These are phyloP conservation scores for Stylonectria norvegica DNA, from an alignment of 2,329 filamentous ascomycete genomes.

Conservation along the genomic window DNA sequence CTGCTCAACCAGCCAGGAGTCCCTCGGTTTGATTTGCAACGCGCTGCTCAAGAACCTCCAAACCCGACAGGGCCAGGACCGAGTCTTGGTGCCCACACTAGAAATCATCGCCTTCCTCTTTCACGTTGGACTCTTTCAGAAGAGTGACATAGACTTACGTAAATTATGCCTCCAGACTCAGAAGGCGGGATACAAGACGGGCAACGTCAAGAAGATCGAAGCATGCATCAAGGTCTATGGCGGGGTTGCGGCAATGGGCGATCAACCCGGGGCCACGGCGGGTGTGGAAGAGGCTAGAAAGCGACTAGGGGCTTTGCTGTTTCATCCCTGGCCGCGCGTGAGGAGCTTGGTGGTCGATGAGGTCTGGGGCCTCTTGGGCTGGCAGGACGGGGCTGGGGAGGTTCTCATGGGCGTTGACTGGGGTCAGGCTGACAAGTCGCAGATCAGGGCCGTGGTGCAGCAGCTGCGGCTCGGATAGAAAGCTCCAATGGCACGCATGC, in stretches of 20 bases:
- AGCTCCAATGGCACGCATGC: neutral
- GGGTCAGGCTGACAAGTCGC: slow-evolving; percentile 49
- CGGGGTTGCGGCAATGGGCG: slow-evolving; percentile 51
- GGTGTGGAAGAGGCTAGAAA: slow-evolving; percentile 54
- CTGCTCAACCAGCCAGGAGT: slow-evolving; percentile 40
- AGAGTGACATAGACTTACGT: slow-evolving; percentile 43
- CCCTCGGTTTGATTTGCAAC: slow-evolving; percentile 44
- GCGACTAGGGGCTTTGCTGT: slow-evolving; percentile 69
- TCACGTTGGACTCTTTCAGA: slow-evolving; percentile 53
- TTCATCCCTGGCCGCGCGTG: slow-evolving; percentile 80
- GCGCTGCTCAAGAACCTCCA: slow-evolving; percentile 55
- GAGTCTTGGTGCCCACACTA: slow-evolving; percentile 70
- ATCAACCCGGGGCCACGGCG: slow-evolving; percentile 13
- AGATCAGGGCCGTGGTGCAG: slow-evolving; percentile 42
- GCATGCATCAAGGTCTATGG: slow-evolving; percentile 79
- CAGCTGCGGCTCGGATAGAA: slow-evolving; percentile 39
- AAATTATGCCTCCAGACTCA: slow-evolving; percentile 68
- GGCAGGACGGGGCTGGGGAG: slow-evolving; percentile 26
- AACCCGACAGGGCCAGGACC: slow-evolving; percentile 57
- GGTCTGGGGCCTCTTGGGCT: slow-evolving; percentile 48
- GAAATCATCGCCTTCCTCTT: slow-evolving; percentile 77
- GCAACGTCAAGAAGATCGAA: slow-evolving; percentile 76
- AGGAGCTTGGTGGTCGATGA: slow-evolving; percentile 58
- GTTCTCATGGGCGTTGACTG: slow-evolving; percentile 55
- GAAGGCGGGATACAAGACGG: slow-evolving; percentile 77